Evolutionary conservation across 1,284 basidiomycete genomes (phyloP), one percentile per base, ranked within the genome.

Genomic region (Coriolopsis trogii): DNA sequence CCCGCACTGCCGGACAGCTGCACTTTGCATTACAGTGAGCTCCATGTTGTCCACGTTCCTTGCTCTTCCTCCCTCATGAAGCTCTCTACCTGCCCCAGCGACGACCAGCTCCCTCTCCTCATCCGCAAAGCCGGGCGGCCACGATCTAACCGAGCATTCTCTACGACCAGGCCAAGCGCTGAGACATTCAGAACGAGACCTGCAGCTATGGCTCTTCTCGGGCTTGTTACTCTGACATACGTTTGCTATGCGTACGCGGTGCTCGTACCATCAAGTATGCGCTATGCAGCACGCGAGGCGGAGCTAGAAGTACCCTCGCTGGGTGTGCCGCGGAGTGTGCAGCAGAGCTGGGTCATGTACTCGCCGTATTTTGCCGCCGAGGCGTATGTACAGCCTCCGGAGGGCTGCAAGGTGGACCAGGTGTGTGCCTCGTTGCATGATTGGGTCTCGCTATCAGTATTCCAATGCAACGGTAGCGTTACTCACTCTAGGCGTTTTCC

Each of bases 351-450:
- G 85, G 81, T 75, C 6, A 72, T 78, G 45, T 85, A 85, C 61
- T 77, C 82, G 10, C 85, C 85, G 0, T 87, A 79, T 62, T 79
- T 75, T 51, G 63, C 82, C 2, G 74, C 73, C 4, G 73, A 69
- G 4, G 61, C 66, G n/a, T 87, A 87, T 60, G 45, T 55, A 3
- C 45, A 65, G 0, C 78, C 80, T 0, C 83, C 83, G 2, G 53
- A 61, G 10, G 65, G 66, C 31, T 89, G 87, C 64, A 63, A 66
- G 29, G 68, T 88, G n/a, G 74, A 72, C 31, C 86, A 87, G 72
- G 85, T 81, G 56, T 55, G 62, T 52, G 9, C 28, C 47, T 43
- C 12, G 15, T 12, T 15, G 39, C 18, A n/a, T n/a, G n/a, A n/a
- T 36, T 36, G 29, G 25, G 26, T 21, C 2, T 23, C 23, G 29